Conservation (phyloP, 108 stramenopile genomes). For the Fistulifera pelliculosa region DNA sequence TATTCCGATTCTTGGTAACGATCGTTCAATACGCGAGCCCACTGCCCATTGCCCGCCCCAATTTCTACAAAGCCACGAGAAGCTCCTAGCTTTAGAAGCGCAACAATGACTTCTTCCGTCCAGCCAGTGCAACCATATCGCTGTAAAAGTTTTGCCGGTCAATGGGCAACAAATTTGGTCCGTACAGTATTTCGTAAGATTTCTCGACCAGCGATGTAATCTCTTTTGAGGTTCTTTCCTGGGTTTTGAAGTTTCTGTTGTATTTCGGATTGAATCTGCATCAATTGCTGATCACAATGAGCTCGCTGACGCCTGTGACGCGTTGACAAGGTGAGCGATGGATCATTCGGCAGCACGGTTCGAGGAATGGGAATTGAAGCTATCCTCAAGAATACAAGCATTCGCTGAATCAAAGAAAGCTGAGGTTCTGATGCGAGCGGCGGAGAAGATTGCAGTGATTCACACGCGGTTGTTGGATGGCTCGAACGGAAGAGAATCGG, state of each 20-base stretch:
- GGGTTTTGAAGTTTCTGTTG: not conserved
- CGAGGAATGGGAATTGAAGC: not conserved
- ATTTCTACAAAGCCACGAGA: conserved; percentile 71
- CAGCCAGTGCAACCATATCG: conserved; percentile 71
- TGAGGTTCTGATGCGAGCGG: too few species aligned
- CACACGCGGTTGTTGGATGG: too few species aligned
- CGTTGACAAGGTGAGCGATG: not conserved
- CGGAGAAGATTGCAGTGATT: too few species aligned
- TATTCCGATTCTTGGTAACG: conserved; percentile 15
- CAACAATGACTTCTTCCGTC: conserved; percentile 44
- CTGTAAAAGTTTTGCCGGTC: conserved; percentile 64
- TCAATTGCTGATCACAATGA: not conserved
- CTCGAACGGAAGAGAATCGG: too few species aligned
- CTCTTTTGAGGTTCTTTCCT: not conserved
- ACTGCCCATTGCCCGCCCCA: conserved; percentile 82
- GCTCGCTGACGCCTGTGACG: not conserved
- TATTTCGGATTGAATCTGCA: not conserved
- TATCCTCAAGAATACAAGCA: not conserved
- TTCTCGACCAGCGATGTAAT: not conserved
- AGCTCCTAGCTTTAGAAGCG: conserved; percentile 25
- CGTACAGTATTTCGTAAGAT: conserved; percentile 46
- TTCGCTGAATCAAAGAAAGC: too few species aligned
- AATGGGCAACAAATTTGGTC: conserved; percentile 58
- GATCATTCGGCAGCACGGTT: not conserved
- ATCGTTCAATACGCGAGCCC: conserved; percentile 53